Conservation (phyloP, 2,329 filamentous ascomycete genomes). For the Aspergillus phoenicis region DNA sequence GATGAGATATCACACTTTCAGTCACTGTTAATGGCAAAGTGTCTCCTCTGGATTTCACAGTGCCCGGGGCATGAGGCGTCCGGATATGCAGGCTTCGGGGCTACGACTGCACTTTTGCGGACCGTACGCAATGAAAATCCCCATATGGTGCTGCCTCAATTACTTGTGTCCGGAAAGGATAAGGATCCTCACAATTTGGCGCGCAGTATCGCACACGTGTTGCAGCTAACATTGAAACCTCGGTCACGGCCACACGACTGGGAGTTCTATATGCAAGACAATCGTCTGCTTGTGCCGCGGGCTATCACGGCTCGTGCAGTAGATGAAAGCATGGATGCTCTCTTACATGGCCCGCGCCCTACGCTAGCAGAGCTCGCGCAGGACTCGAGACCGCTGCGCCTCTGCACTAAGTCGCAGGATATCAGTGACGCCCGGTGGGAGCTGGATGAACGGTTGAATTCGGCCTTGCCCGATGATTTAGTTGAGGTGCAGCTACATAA, state of each 20-base stretch:
- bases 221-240: neutral
- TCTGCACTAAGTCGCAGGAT: neutral
- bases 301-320: neutral
- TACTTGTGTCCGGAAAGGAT: slow-evolving; percentile 21
- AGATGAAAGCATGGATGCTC: neutral
- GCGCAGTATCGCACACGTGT: neutral
- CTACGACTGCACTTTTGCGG: slow-evolving; percentile 27
- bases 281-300: slow-evolving; percentile 4
- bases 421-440: neutral
- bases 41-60: slow-evolving; percentile 26
- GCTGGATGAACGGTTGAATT: neutral
- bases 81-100: slow-evolving; percentile 21
- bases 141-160: slow-evolving; percentile 22
- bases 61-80: slow-evolving; percentile 14
- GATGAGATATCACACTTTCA: slow-evolving; percentile 18
- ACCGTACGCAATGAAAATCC: slow-evolving; percentile 30
- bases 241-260: neutral
- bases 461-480: neutral
- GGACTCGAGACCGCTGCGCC: neutral
- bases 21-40: slow-evolving; percentile 17
- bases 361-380: neutral
- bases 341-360: neutral
- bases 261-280: neutral
- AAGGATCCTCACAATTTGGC: neutral
- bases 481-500: neutral